Base-by-base conservation (phyloP, 495 filamentous ascomycete species). In the Penicillium dipodomyicola region DNA sequence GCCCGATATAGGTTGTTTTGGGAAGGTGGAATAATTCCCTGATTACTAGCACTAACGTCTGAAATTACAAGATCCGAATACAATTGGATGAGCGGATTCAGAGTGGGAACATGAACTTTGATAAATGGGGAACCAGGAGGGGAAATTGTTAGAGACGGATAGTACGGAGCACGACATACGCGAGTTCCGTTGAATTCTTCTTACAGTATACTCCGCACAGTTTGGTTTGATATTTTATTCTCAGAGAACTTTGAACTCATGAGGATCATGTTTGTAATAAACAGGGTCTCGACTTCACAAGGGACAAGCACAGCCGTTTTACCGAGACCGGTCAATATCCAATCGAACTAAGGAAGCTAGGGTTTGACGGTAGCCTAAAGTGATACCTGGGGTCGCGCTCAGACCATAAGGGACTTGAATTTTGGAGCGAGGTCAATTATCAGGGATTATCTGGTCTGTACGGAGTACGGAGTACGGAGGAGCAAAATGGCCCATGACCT, bases 1-100 rank as follows among this genome's bases (percentile, higher is more conserved):
- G 22, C 22, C 12, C 12, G 9, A 15, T 30, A n/a, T 48, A 48
- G 44, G 33, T 52, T 52, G 41, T 52, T 52, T 52, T 17, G 35
- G 35, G 23, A 37, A 37, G 35, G 10, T 51, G n/a, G 45, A 6
- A n/a, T 29, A 10, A 9, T 22, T 11, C 11, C 14, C 43, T n/a
- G 2, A 30, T 30, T 25, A 25, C 25, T 47, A 47, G 44, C 19
- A 30, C n/a, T 15, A 20, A 32, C 5, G 32, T 49, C 5, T 20
- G 30, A 40, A 29, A 37, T 39, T 39, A 39, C 20, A 39, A 29
- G 7, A 29, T 29, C 7, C 1, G 7, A 29, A 39, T 39, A 19
- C 44, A 29, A 29, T 27, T 8, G 20, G 49, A 41, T 41, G 7
- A 25, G 8, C 44, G 15, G 10, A 17, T 5, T 4, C 17, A 42